These are phyloP conservation scores for Pythium insidiosum DNA, from an alignment of 352 stramenopile genomes.

Conservation along the genomic window DNA sequence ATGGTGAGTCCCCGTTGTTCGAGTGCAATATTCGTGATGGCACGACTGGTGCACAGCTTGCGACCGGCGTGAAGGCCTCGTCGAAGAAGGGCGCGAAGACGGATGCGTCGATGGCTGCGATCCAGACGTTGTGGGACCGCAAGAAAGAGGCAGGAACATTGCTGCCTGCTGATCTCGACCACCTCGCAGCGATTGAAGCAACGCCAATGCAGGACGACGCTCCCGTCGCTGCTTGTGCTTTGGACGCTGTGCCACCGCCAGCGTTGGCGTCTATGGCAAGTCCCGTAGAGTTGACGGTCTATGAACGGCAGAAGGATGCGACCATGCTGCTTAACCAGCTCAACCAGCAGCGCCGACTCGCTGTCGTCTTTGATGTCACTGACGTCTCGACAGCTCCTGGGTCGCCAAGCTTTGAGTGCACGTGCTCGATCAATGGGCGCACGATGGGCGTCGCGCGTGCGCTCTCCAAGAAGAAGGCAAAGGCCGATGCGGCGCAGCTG, in stretches of 20 bases:
- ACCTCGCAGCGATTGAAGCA: no score
- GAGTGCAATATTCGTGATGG: constrained; percentile 42
- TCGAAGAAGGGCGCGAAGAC: constrained; percentile 76
- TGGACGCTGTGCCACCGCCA: no score
- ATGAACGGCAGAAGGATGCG: constrained; percentile 34
- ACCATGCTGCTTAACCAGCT: constrained; percentile 51
- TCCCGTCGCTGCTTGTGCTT: no score
- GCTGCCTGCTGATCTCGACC: constrained; percentile 39
- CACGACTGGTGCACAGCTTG: constrained; percentile 27
- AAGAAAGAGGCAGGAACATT: constrained; percentile 56
- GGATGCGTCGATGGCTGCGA: constrained; percentile 44
- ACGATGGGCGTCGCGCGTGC: constrained; percentile 22
- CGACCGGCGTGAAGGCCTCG: constrained; percentile 33
- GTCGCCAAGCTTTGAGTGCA: constrained; percentile 41
- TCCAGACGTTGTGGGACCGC: constrained; percentile 68
- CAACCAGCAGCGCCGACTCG: constrained; percentile 26
- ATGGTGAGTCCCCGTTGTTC: constrained; percentile 52
- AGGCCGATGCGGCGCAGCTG: constrained; percentile 33
- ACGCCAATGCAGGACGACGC: no score
- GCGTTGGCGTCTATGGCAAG: no score
- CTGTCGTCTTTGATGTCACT: constrained; percentile 34
- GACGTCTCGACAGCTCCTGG: constrained; percentile 35
- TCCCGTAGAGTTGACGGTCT: constrained; percentile 29
- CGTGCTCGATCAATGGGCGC: constrained; percentile 36
- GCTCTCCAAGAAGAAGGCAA: constrained; percentile 83